phyloP scores from a whole-genome alignment of 768 basidiomycete species.

The Lenzites betulinus region DNA sequence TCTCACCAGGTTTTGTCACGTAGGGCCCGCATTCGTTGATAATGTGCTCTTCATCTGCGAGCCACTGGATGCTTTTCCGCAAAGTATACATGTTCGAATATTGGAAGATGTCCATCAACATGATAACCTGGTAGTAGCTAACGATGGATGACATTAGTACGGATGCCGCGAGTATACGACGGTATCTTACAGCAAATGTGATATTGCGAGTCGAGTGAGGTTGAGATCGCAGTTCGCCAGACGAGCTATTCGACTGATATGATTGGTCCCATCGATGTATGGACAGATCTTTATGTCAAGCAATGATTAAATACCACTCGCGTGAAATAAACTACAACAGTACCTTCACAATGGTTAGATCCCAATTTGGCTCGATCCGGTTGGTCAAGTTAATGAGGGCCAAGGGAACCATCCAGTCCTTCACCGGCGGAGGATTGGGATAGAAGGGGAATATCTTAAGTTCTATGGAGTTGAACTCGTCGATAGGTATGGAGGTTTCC shows the following conservation, averaged over 20 bases:
- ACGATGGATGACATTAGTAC: not conserved
- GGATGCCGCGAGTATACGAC: not conserved
- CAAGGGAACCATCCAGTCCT: constrained; percentile 95
- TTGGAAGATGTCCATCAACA: constrained; percentile 97
- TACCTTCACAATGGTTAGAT: constrained; percentile 90
- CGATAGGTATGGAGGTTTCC: constrained; percentile 90
- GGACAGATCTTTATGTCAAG: constrained; percentile 56
- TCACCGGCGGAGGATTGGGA: constrained; percentile 86
- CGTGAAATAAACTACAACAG: not conserved
- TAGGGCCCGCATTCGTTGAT: constrained; percentile 91
- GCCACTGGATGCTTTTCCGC: constrained; percentile 82
- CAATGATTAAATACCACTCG: not conserved
- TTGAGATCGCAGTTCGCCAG: constrained; percentile 86
- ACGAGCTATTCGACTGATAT: constrained; percentile 88
- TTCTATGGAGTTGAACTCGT: constrained; percentile 92
- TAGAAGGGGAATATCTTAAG: constrained; percentile 96
- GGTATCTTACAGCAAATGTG: constrained; percentile 80
- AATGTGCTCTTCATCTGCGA: constrained; percentile 83
- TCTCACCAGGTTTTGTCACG: constrained; percentile 71
- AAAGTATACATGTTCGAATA: constrained; percentile 97
- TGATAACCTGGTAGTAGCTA: constrained; percentile 95
- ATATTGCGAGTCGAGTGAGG: constrained; percentile 82
- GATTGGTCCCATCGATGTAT: constrained; percentile 89
- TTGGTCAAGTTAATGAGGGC: constrained; percentile 82
- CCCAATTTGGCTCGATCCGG: constrained; percentile 91